phyloP scores from a whole-genome alignment of 2,329 filamentous ascomycete genomes.

The Fusarium verticillioides region DNA sequence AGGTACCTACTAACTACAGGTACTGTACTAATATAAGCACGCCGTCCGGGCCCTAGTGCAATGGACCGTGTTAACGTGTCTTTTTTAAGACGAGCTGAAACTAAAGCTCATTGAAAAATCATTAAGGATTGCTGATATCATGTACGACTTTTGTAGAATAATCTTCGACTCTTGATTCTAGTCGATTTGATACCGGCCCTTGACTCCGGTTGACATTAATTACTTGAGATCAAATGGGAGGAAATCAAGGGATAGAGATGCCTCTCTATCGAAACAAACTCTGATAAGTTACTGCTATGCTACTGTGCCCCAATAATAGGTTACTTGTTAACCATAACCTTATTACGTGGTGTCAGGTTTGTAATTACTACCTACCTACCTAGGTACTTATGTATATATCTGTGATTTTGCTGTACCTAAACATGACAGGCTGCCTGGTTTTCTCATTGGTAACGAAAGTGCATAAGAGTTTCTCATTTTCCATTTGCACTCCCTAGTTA shows the following conservation, averaged over 20 bases:
- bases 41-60: not conserved
- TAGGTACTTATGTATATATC: not conserved
- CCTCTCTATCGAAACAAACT: not conserved
- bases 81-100: not conserved
- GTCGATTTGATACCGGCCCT: constrained; percentile 5
- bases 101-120: not conserved
- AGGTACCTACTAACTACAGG: not conserved
- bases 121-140: not conserved
- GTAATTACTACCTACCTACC: not conserved
- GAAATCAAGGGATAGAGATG: not conserved
- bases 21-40: not conserved
- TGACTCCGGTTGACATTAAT: not conserved
- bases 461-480: not conserved
- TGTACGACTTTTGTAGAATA: not conserved
- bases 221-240: not conserved
- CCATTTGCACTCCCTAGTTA: not conserved
- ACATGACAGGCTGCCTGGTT: not conserved
- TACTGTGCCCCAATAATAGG: not conserved
- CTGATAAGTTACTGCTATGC: not conserved
- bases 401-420: not conserved
- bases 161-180: not conserved
- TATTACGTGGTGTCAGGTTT: not conserved
- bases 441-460: not conserved
- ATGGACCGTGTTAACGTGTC: constrained; percentile 2
- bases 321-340: not conserved